Conservation (phyloP, 2,329 filamentous ascomycete genomes). For the Aspergillus proliferans region DNA sequence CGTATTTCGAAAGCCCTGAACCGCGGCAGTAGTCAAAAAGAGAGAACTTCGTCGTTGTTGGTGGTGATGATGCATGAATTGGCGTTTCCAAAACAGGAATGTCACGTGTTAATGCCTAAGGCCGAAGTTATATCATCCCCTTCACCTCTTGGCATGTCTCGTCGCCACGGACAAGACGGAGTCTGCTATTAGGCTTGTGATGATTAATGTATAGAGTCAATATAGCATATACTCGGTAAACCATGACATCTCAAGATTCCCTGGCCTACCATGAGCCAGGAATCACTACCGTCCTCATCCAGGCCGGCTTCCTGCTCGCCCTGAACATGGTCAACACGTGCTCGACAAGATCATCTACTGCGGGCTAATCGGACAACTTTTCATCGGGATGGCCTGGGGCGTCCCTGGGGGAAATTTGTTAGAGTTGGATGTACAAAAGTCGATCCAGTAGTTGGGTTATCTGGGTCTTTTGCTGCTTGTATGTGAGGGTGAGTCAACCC, state of each 20-base stretch:
- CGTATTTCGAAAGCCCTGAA: neutral
- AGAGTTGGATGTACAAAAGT: slow-evolving; percentile 44
- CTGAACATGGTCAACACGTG: slow-evolving; percentile 54
- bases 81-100: neutral
- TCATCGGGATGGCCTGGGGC: slow-evolving; percentile 66
- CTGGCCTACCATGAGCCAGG: slow-evolving; percentile 58
- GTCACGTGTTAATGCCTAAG: neutral
- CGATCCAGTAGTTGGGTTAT: slow-evolving; percentile 62
- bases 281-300: slow-evolving; percentile 54
- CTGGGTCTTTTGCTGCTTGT: slow-evolving; percentile 66
- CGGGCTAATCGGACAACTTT: slow-evolving; percentile 64
- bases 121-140: neutral
- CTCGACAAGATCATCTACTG: slow-evolving; percentile 61
- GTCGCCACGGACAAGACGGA: too few relatives aligned
- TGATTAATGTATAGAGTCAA: too few relatives aligned
- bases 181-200: too few relatives aligned
- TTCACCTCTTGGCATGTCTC: too few relatives aligned
- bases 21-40: too few relatives aligned
- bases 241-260: neutral
- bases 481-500: slow-evolving; percentile 52
- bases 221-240: neutral
- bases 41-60: neutral
- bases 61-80: neutral
- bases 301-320: slow-evolving; percentile 56
- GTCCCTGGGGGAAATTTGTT: slow-evolving; percentile 60